Evolutionary conservation across 1,284 basidiomycete species (phyloP).

Genomic region (Rhodofomes roseus): DNA sequence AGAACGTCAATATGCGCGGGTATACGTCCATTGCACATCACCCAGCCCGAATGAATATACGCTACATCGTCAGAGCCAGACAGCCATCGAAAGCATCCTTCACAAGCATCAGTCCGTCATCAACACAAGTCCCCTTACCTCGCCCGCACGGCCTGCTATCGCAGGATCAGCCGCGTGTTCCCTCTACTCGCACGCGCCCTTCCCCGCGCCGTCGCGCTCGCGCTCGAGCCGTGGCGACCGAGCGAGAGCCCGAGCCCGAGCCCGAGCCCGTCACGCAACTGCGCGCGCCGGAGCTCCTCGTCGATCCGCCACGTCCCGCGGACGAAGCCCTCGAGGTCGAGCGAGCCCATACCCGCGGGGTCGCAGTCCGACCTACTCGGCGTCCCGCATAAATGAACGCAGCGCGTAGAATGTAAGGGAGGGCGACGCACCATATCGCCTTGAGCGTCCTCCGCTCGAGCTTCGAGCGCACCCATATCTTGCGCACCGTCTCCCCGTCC

Average conservation of each 20-base stretch:
- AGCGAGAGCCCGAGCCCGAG: background rate
- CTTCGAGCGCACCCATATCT: slow-evolving; percentile 62
- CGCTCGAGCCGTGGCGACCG: background rate
- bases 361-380: slow-evolving; percentile 64
- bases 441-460: slow-evolving; percentile 49
- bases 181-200: background rate
- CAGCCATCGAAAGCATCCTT: background rate
- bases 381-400: background rate
- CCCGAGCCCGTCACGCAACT: slow-evolving; percentile 25
- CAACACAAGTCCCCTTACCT: background rate
- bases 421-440: slow-evolving; percentile 58
- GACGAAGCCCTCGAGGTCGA: slow-evolving; percentile 64
- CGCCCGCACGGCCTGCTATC: background rate
- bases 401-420: too few relatives aligned
- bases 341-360: slow-evolving; percentile 44
- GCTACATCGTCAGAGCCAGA: background rate
- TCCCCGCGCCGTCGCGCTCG: background rate
- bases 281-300: slow-evolving; percentile 68
- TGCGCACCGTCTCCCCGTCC: slow-evolving; percentile 50
- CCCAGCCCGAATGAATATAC: background rate
- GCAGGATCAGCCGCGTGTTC: background rate
- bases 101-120: background rate
- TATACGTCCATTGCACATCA: background rate
- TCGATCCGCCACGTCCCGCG: slow-evolving; percentile 83
- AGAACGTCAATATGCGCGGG: background rate